phyloP scores from a whole-genome alignment of 2,329 filamentous ascomycete species.

The Nemania diffusa region DNA sequence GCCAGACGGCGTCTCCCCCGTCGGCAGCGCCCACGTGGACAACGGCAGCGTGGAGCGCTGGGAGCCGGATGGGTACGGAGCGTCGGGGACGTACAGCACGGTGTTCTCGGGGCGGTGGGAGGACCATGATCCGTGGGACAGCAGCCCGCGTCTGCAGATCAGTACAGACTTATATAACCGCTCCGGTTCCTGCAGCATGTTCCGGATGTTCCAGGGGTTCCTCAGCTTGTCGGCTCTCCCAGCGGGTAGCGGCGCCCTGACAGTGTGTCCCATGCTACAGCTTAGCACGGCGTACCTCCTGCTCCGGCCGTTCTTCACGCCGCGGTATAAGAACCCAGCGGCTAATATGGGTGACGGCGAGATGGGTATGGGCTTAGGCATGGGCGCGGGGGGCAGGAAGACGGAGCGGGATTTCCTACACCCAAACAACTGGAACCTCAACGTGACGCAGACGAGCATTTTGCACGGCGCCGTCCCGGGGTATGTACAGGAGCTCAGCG shows the following conservation, averaged over 20 bases:
- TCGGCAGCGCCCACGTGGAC: constrained; percentile 77
- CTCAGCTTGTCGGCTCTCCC: constrained; percentile 77
- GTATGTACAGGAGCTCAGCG: constrained; percentile 73
- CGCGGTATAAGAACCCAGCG: constrained; percentile 55
- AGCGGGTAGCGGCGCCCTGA: constrained; percentile 79
- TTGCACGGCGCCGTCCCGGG: constrained; percentile 77
- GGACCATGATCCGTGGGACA: constrained; percentile 83
- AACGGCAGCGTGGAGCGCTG: constrained; percentile 81
- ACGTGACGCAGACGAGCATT: constrained; percentile 59
- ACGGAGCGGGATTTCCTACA: constrained; percentile 58
- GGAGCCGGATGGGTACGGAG: constrained; percentile 76
- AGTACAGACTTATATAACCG: constrained; percentile 83
- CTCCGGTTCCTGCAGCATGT: constrained; percentile 82
- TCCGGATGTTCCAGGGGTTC: constrained; percentile 94
- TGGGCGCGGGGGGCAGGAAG: background rate
- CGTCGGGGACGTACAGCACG: constrained; percentile 73
- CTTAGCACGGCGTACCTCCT: constrained; percentile 83
- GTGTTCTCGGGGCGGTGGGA: constrained; percentile 85
- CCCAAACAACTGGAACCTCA: constrained; percentile 68
- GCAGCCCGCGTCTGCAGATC: constrained; percentile 72
- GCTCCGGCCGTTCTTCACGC: constrained; percentile 83
- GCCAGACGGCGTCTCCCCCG: constrained; percentile 75
- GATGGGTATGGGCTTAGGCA: constrained; percentile 14
- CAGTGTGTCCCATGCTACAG: constrained; percentile 81
- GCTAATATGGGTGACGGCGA: constrained; percentile 13